Conservation (phyloP, 345 rosid species). For the Syzygium jambos region DNA sequence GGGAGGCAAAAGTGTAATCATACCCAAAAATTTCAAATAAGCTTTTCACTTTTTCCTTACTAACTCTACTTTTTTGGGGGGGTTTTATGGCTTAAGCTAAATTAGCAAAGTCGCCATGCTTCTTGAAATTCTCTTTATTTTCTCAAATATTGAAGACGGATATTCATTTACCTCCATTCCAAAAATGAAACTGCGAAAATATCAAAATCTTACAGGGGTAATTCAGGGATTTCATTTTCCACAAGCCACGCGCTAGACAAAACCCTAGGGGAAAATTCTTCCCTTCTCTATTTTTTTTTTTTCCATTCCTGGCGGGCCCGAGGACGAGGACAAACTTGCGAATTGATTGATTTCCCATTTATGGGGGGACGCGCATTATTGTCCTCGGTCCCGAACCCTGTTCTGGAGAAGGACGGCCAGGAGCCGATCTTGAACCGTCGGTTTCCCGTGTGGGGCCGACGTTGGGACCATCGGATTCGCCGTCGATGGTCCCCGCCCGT, state of each 20-base stretch:
- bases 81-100: not conserved
- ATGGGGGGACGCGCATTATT: not conserved
- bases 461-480: not conserved
- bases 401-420: not conserved
- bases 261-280: rapidly evolving
- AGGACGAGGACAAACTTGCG: not conserved
- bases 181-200: not conserved
- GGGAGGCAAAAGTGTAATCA: not conserved
- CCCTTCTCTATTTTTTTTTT: too few species aligned
- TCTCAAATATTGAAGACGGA: not conserved
- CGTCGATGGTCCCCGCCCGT: not conserved
- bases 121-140: not conserved
- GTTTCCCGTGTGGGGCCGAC: not conserved
- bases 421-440: not conserved
- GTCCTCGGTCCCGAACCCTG: not conserved
- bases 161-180: not conserved
- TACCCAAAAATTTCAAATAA: not conserved
- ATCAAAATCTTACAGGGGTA: not conserved
- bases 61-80: not conserved
- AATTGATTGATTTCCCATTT: not conserved
- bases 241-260: not conserved
- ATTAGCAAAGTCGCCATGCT: not conserved
- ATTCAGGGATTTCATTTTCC: not conserved
- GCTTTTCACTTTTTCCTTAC: not conserved
- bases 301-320: not conserved